phyloP scores from a whole-genome alignment of 768 basidiomycete species.

The Lanmaoa pseudosensibilis region DNA sequence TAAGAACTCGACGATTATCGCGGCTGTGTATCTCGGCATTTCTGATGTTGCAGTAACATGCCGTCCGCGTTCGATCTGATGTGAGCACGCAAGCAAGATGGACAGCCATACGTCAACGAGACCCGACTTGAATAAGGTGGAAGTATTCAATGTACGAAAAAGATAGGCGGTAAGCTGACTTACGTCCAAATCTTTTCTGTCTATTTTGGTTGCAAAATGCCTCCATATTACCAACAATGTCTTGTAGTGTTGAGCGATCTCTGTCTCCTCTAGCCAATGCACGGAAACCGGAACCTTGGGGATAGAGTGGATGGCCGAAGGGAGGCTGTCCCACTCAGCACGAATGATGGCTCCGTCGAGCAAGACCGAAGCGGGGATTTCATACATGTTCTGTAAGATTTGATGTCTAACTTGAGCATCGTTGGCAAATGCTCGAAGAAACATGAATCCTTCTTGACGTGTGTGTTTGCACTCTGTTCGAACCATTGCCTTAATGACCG shows the following conservation, averaged over 20 bases:
- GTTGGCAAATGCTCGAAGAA: slow-evolving; percentile 40
- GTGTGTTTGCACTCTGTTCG: slow-evolving; percentile 23
- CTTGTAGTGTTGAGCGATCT: slow-evolving; percentile 42
- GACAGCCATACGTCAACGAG: slow-evolving; percentile 53
- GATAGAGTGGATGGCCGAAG: slow-evolving; percentile 29
- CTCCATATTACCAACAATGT: slow-evolving; percentile 41
- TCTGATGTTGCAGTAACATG: slow-evolving; percentile 37
- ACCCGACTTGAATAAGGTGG: slow-evolving; percentile 31
- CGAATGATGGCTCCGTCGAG: slow-evolving; percentile 47
- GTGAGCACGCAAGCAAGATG: slow-evolving; percentile 51
- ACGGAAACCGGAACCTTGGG: slow-evolving; percentile 27
- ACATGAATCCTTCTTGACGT: slow-evolving; percentile 33
- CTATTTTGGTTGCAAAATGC: slow-evolving; percentile 21
- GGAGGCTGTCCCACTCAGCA: slow-evolving; percentile 26
- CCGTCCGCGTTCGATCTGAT: slow-evolving; percentile 40
- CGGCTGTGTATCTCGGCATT: slow-evolving; percentile 36
- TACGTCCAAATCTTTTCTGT: slow-evolving; percentile 26
- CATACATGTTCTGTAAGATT: slow-evolving; percentile 5
- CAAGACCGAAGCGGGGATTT: slow-evolving; percentile 36
- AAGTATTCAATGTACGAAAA: slow-evolving; percentile 4
- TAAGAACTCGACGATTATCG: slow-evolving; percentile 40
- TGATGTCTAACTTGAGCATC: slow-evolving; percentile 7
- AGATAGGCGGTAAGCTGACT: slow-evolving; percentile 10
- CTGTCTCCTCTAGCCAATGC: slow-evolving; percentile 37
- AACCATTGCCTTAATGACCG: slow-evolving; percentile 42